Conservation (phyloP, 2,329 filamentous ascomycete species). For the Exophiala oligosperma region DNA sequence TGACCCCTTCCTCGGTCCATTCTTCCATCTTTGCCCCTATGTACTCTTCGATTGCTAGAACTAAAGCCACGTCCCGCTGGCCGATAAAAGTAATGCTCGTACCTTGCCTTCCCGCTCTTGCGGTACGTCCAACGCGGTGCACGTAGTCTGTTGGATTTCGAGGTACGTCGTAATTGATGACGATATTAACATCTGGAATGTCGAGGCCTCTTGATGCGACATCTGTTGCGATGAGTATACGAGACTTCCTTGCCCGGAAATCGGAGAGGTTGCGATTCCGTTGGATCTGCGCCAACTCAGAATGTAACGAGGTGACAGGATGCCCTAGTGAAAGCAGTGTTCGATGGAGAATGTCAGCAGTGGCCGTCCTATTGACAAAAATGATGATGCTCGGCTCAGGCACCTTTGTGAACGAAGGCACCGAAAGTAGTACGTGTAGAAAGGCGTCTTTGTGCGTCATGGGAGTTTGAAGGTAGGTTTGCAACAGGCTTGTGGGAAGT, state of each 20-base stretch:
- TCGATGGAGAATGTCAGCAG: slow-evolving; percentile 86
- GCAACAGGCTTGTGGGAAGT: slow-evolving; percentile 77
- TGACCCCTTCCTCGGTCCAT: slow-evolving; percentile 89
- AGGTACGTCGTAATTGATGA: slow-evolving; percentile 94
- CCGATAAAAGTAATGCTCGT: slow-evolving; percentile 86
- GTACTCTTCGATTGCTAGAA: slow-evolving; percentile 84
- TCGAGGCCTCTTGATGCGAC: slow-evolving; percentile 93
- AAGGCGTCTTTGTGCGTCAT: slow-evolving; percentile 95
- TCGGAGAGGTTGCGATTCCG: slow-evolving; percentile 84
- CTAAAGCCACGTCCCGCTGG: slow-evolving; percentile 85
- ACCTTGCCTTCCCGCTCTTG: slow-evolving; percentile 81
- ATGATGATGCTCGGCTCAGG: slow-evolving; percentile 73
- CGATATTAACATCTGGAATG: slow-evolving; percentile 85
- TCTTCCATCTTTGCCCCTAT: slow-evolving; percentile 79
- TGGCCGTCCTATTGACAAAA: slow-evolving; percentile 90
- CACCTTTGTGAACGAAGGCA: slow-evolving; percentile 19
- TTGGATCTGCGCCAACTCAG: slow-evolving; percentile 78
- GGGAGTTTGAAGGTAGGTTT: slow-evolving; percentile 84
- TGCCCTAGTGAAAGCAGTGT: slow-evolving; percentile 82
- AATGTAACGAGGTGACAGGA: slow-evolving; percentile 88
- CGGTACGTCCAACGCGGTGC: slow-evolving; percentile 92
- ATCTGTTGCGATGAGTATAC: slow-evolving; percentile 91
- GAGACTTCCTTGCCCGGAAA: slow-evolving; percentile 84
- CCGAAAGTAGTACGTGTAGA: slow-evolving; percentile 75
- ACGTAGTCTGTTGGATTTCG: slow-evolving; percentile 98